These are phyloP conservation scores for Schizophyllum commune DNA, from an alignment of 1,284 basidiomycete species.

Conservation along the genomic window DNA sequence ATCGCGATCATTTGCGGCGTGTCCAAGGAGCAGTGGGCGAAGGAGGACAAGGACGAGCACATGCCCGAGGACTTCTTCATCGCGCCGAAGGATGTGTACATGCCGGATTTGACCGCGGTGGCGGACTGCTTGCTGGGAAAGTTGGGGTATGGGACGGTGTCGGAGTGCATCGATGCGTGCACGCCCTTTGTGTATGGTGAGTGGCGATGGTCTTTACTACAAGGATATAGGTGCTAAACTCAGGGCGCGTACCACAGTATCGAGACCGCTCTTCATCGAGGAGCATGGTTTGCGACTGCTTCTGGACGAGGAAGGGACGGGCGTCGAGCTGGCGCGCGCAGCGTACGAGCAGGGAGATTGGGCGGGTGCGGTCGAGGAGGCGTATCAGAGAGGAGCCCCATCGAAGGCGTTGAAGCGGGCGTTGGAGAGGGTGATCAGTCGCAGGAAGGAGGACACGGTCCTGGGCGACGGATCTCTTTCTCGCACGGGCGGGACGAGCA, in stretches of 20 bases:
- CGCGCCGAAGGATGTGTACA: constrained; percentile 67
- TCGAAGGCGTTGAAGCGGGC: constrained; percentile 33
- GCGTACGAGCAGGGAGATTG: constrained; percentile 66
- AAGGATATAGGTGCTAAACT: background rate
- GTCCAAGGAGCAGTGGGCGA: constrained; percentile 49
- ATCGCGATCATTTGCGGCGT: constrained; percentile 74
- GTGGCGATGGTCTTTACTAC: too few species aligned
- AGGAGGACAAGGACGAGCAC: constrained; percentile 29
- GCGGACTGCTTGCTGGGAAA: constrained; percentile 75
- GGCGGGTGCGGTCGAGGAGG: constrained; percentile 48
- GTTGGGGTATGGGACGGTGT: constrained; percentile 67
- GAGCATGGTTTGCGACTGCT: constrained; percentile 66
- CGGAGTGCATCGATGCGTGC: constrained; percentile 61
- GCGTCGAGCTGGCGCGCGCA: constrained; percentile 54
- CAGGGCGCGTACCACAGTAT: too few species aligned
- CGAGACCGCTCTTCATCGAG: constrained; percentile 71
- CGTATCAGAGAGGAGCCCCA: constrained; percentile 39
- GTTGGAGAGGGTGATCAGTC: background rate
- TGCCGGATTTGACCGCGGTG: constrained; percentile 70
- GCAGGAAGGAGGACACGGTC: background rate
- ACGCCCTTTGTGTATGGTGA: constrained; percentile 68
- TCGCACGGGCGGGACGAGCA: too few species aligned
- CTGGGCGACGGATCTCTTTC: too few species aligned
- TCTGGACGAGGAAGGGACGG: constrained; percentile 52
- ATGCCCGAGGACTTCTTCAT: constrained; percentile 68